Evolutionary conservation across 129 eudicot genomes (phyloP), one percentile per base, ranked within the genome.

Genomic region (Escallonia rubra): DNA sequence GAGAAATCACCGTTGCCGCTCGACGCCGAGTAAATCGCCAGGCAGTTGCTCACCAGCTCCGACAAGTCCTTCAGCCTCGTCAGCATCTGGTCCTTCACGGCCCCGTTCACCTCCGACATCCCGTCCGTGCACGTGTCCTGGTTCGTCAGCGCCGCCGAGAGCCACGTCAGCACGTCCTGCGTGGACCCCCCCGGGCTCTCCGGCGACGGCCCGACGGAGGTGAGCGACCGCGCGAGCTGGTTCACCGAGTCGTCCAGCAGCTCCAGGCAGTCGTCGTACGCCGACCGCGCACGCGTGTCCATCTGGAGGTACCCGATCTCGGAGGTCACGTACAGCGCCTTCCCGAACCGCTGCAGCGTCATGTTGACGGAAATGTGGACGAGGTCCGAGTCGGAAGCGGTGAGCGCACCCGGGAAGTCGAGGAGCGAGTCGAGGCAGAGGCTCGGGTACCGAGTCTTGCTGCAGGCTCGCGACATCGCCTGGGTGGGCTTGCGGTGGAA

Each of bases 71-170:
- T 82, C 1, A 90, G 38, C 51, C 66, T 74, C 13, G 3, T 76
- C 8, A 68, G 71, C 95, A 90, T 81, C 48, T 81, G 81, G 41
- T 63, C 59, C 59, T 82, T 89, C 43, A 94, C 88, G 50, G 67
- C 5, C 63, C 97, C 93, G 61, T 64, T 57, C 38, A 83, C 80
- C 15, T 83, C 81, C 14, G 62, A 61, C 45, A 94, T 64, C 12
- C 99, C 99, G 3, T 89, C 99, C 49, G 79, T 69, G 58, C 97
- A 94, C 73, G 97, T 90, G 90, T 94, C 96, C 70, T 86, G 95
- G 61, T 94, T 94, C 40, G 99, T 94, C 66, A 94, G 53, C 8
- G 96, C 82, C 7, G 96, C 95, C 72, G 97, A 89, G n/a, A 94
- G 96, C 99, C 99, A 94, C 63, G 99, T 94, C 85, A 86, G 45